Conservation (phyloP, 2,329 filamentous ascomycete genomes). For the Trichocomaceae sp. region DNA sequence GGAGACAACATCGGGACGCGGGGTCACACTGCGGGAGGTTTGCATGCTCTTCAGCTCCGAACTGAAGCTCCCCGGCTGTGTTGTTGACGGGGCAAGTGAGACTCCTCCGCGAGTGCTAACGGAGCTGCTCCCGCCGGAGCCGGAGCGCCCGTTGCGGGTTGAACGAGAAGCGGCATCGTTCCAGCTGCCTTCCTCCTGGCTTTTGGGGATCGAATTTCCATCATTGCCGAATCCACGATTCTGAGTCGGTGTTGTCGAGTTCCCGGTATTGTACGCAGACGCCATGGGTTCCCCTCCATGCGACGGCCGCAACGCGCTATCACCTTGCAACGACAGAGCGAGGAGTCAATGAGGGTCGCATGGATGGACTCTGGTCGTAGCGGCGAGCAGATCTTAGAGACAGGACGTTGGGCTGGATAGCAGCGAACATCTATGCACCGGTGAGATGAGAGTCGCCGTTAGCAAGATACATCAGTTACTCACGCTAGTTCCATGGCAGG, state of each 20-base stretch:
- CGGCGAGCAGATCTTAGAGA: not conserved
- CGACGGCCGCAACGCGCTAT: slow-evolving; percentile 21
- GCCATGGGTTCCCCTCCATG: slow-evolving; percentile 37
- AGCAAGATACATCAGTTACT: not conserved
- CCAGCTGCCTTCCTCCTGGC: slow-evolving; percentile 35
- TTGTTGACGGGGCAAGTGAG: slow-evolving; percentile 63
- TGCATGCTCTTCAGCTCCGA: slow-evolving; percentile 70
- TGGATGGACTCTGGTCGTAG: slow-evolving; percentile 18
- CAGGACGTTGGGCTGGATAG: not conserved
- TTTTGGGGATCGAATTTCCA: slow-evolving; percentile 33
- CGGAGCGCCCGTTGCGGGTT: slow-evolving; percentile 43
- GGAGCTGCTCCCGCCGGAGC: slow-evolving; percentile 52
- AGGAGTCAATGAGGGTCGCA: slow-evolving; percentile 24
- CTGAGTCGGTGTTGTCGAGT: slow-evolving; percentile 37
- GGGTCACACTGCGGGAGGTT: slow-evolving; percentile 56
- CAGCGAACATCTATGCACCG: not conserved
- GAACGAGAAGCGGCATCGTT: slow-evolving; percentile 26
- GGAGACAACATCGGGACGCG: slow-evolving; percentile 51
- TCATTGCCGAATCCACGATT: slow-evolving; percentile 31
- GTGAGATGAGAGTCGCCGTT: not conserved
- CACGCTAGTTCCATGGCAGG: not conserved
- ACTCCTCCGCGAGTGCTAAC: slow-evolving; percentile 58
- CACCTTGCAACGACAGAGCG: slow-evolving; percentile 27
- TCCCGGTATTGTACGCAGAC: slow-evolving; percentile 38
- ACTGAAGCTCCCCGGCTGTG: slow-evolving; percentile 77